These are phyloP conservation scores for Lachnellula suecica DNA, from an alignment of 2,329 filamentous ascomycete species.

Conservation along the genomic window DNA sequence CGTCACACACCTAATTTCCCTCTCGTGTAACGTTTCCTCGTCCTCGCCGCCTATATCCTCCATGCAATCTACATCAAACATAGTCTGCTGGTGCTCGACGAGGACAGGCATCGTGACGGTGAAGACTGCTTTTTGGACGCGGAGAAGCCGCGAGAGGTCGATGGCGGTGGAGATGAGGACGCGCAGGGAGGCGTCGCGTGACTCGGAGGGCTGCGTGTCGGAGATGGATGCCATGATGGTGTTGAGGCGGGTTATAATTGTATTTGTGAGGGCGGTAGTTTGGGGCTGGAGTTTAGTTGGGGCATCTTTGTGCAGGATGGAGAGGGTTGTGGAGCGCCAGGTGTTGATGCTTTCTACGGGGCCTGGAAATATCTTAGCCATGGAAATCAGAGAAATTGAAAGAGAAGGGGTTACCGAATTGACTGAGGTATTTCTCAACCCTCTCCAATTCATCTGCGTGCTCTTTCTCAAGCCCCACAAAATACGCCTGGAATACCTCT, in stretches of 20 bases:
- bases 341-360: constrained; percentile 58
- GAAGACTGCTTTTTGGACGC: constrained; percentile 59
- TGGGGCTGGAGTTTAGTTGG: constrained; percentile 44
- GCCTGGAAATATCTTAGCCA: constrained; percentile 32
- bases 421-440: constrained; percentile 23
- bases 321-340: constrained; percentile 65
- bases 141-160: constrained; percentile 55
- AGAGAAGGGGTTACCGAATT: constrained; percentile 20
- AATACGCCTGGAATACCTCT: constrained; percentile 60
- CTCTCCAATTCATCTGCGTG: constrained; percentile 47
- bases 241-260: constrained; percentile 47
- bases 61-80: constrained; percentile 61
- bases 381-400: neutral
- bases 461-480: constrained; percentile 59
- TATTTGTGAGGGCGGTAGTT: constrained; percentile 43
- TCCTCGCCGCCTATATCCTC: constrained; percentile 64
- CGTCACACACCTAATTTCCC: constrained; percentile 60
- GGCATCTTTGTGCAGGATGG: constrained; percentile 55
- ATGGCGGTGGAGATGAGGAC: constrained; percentile 52
- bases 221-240: constrained; percentile 49
- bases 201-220: constrained; percentile 29
- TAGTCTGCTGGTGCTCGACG: constrained; percentile 48
- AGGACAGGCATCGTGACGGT: constrained; percentile 54
- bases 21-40: constrained; percentile 50
- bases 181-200: constrained; percentile 53